phyloP scores from a whole-genome alignment of 257 asterid genomes.

The Lantana camara region DNA sequence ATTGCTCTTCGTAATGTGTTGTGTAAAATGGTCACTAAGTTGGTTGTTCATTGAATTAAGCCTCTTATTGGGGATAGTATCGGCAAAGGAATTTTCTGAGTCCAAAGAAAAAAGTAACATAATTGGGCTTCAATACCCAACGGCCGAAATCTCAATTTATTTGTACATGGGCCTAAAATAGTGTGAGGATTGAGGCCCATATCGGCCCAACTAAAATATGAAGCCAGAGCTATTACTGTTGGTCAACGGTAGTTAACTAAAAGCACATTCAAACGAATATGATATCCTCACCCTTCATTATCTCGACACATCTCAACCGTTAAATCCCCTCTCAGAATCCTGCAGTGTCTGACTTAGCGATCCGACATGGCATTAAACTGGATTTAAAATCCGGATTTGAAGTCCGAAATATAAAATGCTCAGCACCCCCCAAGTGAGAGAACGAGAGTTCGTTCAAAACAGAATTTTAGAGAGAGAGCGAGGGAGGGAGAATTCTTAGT shows the following conservation, averaged over 20 bases:
- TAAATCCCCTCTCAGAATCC: conserved; percentile 28
- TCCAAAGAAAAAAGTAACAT: too few species aligned
- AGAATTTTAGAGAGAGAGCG: conserved; percentile 28
- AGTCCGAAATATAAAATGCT: conserved; percentile 62
- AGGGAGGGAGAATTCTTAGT: conserved; percentile 23
- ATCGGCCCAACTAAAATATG: too few species aligned
- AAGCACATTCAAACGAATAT: conserved; percentile 20
- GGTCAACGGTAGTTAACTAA: conserved; percentile 29
- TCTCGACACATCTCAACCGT: conserved; percentile 27
- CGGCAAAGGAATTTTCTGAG: too few species aligned
- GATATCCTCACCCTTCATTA: conserved; percentile 46
- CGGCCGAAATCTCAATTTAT: too few species aligned
- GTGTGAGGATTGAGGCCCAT: too few species aligned
- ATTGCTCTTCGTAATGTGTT: too few species aligned
- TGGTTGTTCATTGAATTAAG: too few species aligned
- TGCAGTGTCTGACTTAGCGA: conserved; percentile 42
- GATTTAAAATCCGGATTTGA: conserved; percentile 75
- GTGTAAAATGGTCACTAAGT: too few species aligned
- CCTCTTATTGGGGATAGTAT: too few species aligned
- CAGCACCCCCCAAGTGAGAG: conserved; percentile 37
- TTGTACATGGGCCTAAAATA: too few species aligned
- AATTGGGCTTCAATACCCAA: too few species aligned
- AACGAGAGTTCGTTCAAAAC: conserved; percentile 27
- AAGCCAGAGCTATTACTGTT: background rate
- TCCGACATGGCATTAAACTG: conserved; percentile 62